These are phyloP conservation scores for Laetiporus sulphureus DNA, from an alignment of 1,284 basidiomycete species.

Conservation along the genomic window DNA sequence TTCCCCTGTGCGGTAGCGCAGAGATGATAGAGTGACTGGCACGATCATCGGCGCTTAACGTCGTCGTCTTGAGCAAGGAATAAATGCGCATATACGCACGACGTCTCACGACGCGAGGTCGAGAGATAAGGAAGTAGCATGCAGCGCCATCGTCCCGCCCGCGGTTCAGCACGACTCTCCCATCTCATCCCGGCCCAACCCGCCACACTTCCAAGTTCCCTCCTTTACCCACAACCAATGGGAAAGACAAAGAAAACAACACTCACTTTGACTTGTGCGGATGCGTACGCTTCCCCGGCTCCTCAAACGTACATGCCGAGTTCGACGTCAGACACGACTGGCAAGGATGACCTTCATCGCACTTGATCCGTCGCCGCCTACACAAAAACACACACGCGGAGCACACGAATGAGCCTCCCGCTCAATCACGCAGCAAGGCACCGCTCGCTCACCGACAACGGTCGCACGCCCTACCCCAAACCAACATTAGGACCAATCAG, in stretches of 20 bases:
- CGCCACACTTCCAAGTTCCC: background rate
- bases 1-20: too few species aligned
- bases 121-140: too few species aligned
- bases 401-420: background rate
- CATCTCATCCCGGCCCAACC: background rate
- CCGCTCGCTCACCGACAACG: conserved; percentile 72
- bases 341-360: conserved; percentile 80
- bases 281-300: conserved; percentile 75
- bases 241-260: background rate
- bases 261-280: conserved; percentile 79
- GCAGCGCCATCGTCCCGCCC: background rate
- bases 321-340: conserved; percentile 74
- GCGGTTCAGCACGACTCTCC: background rate
- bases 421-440: background rate
- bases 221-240: too few species aligned
- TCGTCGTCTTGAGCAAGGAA: too few species aligned
- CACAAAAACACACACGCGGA: too few species aligned
- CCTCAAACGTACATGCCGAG: conserved; percentile 77
- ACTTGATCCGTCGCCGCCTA: conserved; percentile 74
- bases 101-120: too few species aligned
- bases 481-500: conserved; percentile 3
- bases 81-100: too few species aligned
- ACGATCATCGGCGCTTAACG: too few species aligned
- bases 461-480: conserved; percentile 61
- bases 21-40: too few species aligned